phyloP scores from a whole-genome alignment of 495 filamentous ascomycete genomes.

The Pyrenula massariospora region DNA sequence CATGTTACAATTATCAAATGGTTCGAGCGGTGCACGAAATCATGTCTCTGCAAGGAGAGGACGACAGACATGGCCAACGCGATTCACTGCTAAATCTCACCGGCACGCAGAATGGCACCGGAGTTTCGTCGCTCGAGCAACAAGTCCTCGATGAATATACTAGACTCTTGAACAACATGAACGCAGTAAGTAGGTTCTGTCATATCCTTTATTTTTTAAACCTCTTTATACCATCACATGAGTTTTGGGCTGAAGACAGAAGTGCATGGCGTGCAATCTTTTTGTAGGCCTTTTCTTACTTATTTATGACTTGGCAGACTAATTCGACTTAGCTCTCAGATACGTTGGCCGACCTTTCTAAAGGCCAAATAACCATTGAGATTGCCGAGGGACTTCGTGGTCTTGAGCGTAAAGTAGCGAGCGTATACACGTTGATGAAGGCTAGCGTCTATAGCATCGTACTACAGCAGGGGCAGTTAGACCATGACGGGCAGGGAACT shows the following conservation, averaged over 20 bases:
- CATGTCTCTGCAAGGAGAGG: too few relatives aligned
- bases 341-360: constrained; percentile 23
- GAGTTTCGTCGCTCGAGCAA: constrained; percentile 67
- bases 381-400: constrained; percentile 76
- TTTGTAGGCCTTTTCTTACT: too few relatives aligned
- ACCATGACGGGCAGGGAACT: constrained; percentile 3
- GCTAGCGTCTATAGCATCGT: constrained; percentile 98
- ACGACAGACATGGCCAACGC: neutral
- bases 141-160: constrained; percentile 92
- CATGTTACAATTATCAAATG: too few relatives aligned
- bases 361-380: constrained; percentile 42
- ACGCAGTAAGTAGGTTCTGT: constrained; percentile 49
- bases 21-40: too few relatives aligned
- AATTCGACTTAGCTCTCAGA: constrained; percentile 23
- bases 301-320: too few relatives aligned
- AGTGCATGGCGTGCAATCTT: too few relatives aligned
- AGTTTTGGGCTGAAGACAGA: too few relatives aligned
- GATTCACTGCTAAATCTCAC: neutral
- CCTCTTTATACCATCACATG: constrained; percentile 1
- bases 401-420: constrained; percentile 83
- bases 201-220: neutral
- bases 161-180: constrained; percentile 77
- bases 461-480: constrained; percentile 66
- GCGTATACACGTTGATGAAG: constrained; percentile 91
- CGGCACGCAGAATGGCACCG: neutral